These are phyloP conservation scores for Quercus robur DNA, from an alignment of 306 rosid genomes.

Conservation along the genomic window DNA sequence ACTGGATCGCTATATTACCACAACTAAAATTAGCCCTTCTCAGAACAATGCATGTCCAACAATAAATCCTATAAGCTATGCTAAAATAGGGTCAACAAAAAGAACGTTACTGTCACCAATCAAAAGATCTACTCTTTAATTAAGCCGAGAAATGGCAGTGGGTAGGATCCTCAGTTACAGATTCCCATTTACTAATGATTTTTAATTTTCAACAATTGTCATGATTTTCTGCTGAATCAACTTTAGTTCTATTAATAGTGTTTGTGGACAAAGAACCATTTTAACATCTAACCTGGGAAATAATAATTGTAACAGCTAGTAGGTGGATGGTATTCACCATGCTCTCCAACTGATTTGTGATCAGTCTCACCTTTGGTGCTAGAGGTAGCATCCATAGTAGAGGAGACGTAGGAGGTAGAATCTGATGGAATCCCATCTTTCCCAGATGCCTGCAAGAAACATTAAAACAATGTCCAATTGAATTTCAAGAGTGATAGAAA, in stretches of 20 bases:
- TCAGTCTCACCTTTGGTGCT: conserved; percentile 52
- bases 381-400: conserved; percentile 30
- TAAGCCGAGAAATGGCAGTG: not conserved
- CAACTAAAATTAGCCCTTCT: not conserved
- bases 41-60: not conserved
- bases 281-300: conserved; percentile 44
- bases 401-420: conserved; percentile 23
- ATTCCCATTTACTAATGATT: not conserved
- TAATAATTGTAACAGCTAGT: conserved; percentile 41
- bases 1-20: not conserved
- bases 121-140: not conserved
- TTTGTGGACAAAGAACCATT: conserved; percentile 11
- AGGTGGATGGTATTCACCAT: conserved; percentile 38
- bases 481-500: not conserved
- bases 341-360: conserved; percentile 42
- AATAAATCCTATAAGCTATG: not conserved
- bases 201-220: not conserved
- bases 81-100: not conserved
- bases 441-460: conserved; percentile 41
- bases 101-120: not conserved
- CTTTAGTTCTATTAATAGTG: not conserved
- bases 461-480: not conserved
- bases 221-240: not conserved
- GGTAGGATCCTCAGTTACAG: not conserved
- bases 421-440: conserved; percentile 39